Evolutionary conservation across 805 yeast species (phyloP), one percentile per base, ranked within the genome.

Genomic region (Vanderwaltozyma polyspora): DNA sequence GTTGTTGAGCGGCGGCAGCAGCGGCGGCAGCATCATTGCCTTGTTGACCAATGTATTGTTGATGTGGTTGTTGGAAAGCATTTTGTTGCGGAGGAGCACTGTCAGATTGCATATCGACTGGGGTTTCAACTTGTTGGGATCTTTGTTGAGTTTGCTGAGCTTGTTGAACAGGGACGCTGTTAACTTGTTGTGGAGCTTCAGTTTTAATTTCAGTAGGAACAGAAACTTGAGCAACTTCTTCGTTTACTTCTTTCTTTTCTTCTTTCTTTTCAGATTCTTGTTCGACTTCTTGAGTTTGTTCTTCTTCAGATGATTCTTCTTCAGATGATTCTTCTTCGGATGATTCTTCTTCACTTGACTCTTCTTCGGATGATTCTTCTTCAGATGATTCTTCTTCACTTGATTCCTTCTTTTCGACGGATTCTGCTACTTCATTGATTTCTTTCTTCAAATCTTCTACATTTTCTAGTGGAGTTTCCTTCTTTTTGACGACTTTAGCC

Each of bases 381-480:
- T 33, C 28, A 26, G 32, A 32, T n/a, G 34, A 31, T 16, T 25
- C 32, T 34, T 34, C 34, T 28, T 32, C 29, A 19, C 13, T 29
- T 2, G 19, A 28, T 13, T n/a, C 22, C 31, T 35, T 44, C 25
- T 46, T 49, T 31, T 44, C 38, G 19, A 40, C 37, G 27, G 39
- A 14, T 28, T 38, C 37, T 13, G 17, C 16, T 14, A 46, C 37
- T 25, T 42, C 48, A 46, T 63, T 37, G 21, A 52, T 55, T 57
- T 37, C 69, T 45, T 47, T 60, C 65, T 55, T 67, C 39, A 56
- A 38, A 16, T 41, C 46, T 24, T 43, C 46, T 6, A 55, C 49
- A 29, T 54, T 44, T 12, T 51, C 48, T 26, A 55, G 38, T 14
- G 58, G 51, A 25, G 52, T 39, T 31, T 39, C 46, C 41, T 42